These are phyloP conservation scores for Blepharisma undulans DNA, from an alignment of 169 alveolate species.

Conservation along the genomic window DNA sequence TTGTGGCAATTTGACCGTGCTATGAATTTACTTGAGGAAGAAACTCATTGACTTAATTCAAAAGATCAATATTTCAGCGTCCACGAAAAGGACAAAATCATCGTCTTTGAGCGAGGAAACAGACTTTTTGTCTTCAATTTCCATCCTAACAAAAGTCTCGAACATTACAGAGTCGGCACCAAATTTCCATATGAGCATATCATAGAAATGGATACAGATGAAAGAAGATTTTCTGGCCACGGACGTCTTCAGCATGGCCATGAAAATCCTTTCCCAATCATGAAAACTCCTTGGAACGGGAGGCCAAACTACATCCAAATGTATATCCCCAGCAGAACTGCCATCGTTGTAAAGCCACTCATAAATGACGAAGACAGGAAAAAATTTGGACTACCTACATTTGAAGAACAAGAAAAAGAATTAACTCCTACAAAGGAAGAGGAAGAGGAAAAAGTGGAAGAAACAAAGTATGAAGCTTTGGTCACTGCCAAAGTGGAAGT, in stretches of 20 bases:
- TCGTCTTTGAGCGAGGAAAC: conserved; percentile 87
- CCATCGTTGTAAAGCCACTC: conserved; percentile 58
- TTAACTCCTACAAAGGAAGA: background rate
- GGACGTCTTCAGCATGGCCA: conserved; percentile 66
- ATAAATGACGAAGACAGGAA: background rate
- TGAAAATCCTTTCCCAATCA: conserved; percentile 58
- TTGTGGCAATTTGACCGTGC: conserved; percentile 81
- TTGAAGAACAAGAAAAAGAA: background rate
- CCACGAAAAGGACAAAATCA: conserved; percentile 87
- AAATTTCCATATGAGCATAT: conserved; percentile 69
- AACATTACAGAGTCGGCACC: conserved; percentile 81
- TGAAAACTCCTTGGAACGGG: conserved; percentile 58
- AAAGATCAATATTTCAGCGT: conserved; percentile 82
- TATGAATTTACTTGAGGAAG: conserved; percentile 77
- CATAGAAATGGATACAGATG: conserved; percentile 78
- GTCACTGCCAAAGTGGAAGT: background rate
- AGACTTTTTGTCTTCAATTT: conserved; percentile 90
- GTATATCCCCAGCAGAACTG: conserved; percentile 78
- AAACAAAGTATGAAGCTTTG: background rate
- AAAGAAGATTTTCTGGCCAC: conserved; percentile 73
- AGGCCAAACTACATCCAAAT: conserved; percentile 73
- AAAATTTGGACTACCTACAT: background rate
- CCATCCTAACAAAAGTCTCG: conserved; percentile 78
- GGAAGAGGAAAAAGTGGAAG: background rate
- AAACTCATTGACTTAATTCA: conserved; percentile 74